These are phyloP conservation scores for Talaromyces islandicus DNA, from an alignment of 2,329 filamentous ascomycete genomes.

Conservation along the genomic window DNA sequence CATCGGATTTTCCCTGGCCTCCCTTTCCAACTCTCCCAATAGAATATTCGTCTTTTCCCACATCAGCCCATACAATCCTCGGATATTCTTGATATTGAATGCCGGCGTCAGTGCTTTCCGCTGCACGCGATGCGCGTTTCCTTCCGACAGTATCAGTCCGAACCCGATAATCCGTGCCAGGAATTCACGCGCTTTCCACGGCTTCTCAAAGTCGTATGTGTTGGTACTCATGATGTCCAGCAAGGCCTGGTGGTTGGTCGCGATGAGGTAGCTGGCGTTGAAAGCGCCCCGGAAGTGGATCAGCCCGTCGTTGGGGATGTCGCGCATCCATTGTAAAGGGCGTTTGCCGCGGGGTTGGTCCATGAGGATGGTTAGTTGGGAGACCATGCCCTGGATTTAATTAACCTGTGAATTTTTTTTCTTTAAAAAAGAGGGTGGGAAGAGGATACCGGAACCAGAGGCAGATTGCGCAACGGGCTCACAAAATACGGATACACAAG, in stretches of 20 bases:
- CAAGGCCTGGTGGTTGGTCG: conserved; percentile 35
- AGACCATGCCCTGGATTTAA: conserved; percentile 19
- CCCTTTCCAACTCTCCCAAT: conserved; percentile 28
- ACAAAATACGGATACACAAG: conserved; percentile 47
- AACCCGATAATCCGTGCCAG: conserved; percentile 46
- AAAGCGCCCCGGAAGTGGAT: conserved; percentile 47
- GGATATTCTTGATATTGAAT: conserved; percentile 32
- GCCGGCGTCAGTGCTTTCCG: conserved; percentile 31
- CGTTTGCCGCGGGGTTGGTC: conserved; percentile 26
- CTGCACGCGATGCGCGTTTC: conserved; percentile 45
- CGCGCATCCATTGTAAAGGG: conserved; percentile 43
- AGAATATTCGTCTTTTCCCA: conserved; percentile 32
- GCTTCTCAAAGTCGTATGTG: conserved; percentile 51
- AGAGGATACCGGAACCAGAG: conserved; percentile 38
- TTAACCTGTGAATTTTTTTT: not conserved
- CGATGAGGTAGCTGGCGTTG: conserved; percentile 28
- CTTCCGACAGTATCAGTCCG: conserved; percentile 47
- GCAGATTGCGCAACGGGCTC: conserved; percentile 47
- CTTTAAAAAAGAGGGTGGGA: not conserved
- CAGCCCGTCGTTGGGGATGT: conserved; percentile 50
- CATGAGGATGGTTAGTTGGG: conserved; percentile 23
- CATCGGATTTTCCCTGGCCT: conserved; percentile 22
- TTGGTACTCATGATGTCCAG: conserved; percentile 49
- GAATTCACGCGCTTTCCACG: conserved; percentile 37
- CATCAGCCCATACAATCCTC: conserved; percentile 29